These are phyloP conservation scores for Salix caprea DNA, from an alignment of 345 rosid species.

Conservation along the genomic window DNA sequence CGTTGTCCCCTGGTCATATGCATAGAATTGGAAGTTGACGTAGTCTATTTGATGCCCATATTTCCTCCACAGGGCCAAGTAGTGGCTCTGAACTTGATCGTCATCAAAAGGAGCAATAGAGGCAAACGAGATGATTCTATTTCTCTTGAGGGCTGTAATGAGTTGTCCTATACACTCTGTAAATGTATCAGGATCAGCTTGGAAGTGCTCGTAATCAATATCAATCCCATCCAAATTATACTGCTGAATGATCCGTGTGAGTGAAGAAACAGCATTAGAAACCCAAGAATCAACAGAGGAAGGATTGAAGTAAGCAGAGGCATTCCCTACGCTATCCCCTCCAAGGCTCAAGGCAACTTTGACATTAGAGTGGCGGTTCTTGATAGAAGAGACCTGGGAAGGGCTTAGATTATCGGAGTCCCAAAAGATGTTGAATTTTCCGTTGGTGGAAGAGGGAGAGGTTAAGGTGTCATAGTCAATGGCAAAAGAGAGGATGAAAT, in stretches of 20 bases:
- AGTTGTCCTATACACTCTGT: constrained; percentile 9
- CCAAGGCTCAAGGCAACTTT: constrained; percentile 8
- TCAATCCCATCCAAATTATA: constrained; percentile 11
- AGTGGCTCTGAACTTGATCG: constrained; percentile 11
- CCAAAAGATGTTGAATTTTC: constrained; percentile 14
- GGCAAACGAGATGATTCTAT: constrained; percentile 7
- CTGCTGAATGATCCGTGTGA: constrained; percentile 2
- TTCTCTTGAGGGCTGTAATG: constrained; percentile 3
- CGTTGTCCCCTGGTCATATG: background rate
- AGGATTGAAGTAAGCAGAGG: constrained; percentile 1
- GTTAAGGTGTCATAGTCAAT: constrained; percentile 1
- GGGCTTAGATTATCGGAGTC: constrained; percentile 4
- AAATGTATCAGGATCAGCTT: background rate
- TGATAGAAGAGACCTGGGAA: constrained; percentile 4
- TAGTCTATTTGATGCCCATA: constrained; percentile 8
- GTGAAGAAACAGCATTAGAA: constrained; percentile 16
- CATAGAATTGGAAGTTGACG: constrained; percentile 16
- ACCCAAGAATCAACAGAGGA: constrained; percentile 6
- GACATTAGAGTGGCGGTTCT: constrained; percentile 2
- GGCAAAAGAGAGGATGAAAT: constrained; percentile 12
- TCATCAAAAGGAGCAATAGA: constrained; percentile 14
- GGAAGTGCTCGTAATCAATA: constrained; percentile 15
- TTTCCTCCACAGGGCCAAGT: constrained; percentile 9
- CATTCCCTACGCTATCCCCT: constrained; percentile 2
- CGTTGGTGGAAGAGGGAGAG: constrained; percentile 13